These are phyloP conservation scores for Cladosporium sp. DNA, from an alignment of 2,329 filamentous ascomycete species.

Conservation along the genomic window DNA sequence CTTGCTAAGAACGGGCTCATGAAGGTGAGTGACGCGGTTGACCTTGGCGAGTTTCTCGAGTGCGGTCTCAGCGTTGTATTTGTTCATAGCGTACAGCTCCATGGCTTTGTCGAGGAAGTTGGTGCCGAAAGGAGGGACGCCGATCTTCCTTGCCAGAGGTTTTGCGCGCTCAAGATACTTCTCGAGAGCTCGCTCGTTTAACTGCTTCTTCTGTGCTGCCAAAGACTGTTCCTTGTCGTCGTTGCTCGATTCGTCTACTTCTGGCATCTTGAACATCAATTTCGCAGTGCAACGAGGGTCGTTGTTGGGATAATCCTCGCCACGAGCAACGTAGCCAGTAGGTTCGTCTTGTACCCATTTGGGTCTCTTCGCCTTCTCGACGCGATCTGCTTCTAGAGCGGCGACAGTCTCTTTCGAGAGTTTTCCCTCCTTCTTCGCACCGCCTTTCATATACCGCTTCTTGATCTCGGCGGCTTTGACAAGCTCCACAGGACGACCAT, in stretches of 20 bases:
- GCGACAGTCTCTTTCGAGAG: constrained; percentile 77
- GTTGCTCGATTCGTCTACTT: constrained; percentile 23
- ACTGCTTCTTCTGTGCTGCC: constrained; percentile 31
- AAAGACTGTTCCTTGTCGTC: constrained; percentile 45
- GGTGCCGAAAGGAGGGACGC: constrained; percentile 73
- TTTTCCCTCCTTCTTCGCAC: constrained; percentile 73
- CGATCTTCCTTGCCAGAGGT: constrained; percentile 63
- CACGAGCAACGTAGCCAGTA: constrained; percentile 77
- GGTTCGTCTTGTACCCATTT: constrained; percentile 95
- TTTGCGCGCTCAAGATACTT: constrained; percentile 74
- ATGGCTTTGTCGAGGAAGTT: constrained; percentile 86
- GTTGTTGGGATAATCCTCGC: constrained; percentile 72
- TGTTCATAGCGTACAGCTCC: constrained; percentile 68
- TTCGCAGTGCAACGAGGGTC: constrained; percentile 75
- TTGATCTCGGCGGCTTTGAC: constrained; percentile 86
- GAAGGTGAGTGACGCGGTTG: constrained; percentile 69
- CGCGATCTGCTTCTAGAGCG: constrained; percentile 77
- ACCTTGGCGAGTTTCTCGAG: constrained; percentile 68
- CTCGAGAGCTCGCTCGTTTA: constrained; percentile 51
- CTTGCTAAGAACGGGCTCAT: constrained; percentile 77
- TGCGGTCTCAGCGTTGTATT: constrained; percentile 71
- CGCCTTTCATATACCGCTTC: constrained; percentile 66
- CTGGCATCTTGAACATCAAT: constrained; percentile 71
- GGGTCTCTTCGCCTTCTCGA: constrained; percentile 75
- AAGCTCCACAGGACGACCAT: constrained; percentile 81